Percentiles rank a stretch among this genome's conserved stretches.
Evolutionary conservation across 345 rosid species (phyloP).

Genomic region (Populus euphratica): DNA sequence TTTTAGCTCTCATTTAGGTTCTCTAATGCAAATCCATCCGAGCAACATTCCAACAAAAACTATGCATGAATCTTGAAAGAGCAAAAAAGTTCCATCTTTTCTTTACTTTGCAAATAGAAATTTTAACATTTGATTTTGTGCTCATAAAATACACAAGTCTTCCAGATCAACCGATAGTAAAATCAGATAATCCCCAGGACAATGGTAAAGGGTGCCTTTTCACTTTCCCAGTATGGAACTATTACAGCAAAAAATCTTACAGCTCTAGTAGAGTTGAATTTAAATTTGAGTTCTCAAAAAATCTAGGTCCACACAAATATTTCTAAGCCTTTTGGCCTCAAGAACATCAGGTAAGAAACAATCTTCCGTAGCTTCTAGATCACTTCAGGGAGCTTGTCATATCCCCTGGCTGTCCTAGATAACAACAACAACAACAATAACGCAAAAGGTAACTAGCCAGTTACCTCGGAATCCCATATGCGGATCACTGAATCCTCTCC

Average conservation of each 20-base stretch:
- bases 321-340: background rate
- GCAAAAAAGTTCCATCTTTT: too few relatives aligned
- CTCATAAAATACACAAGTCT: background rate
- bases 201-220: background rate
- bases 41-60: background rate
- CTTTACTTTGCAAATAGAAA: background rate
- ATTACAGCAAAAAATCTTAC: background rate
- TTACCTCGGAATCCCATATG: constrained; percentile 93
- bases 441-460: background rate
- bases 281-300: background rate
- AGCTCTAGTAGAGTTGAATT: background rate
- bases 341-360: background rate
- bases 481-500: constrained; percentile 88
- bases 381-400: background rate
- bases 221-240: background rate
- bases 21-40: background rate
- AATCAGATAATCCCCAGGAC: background rate
- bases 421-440: background rate
- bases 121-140: background rate
- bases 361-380: background rate
- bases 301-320: background rate
- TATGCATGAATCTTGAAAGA: background rate
- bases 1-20: background rate
- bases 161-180: background rate
- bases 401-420: background rate